phyloP scores from a whole-genome alignment of 768 basidiomycete species.

The Nidularia sp. region DNA sequence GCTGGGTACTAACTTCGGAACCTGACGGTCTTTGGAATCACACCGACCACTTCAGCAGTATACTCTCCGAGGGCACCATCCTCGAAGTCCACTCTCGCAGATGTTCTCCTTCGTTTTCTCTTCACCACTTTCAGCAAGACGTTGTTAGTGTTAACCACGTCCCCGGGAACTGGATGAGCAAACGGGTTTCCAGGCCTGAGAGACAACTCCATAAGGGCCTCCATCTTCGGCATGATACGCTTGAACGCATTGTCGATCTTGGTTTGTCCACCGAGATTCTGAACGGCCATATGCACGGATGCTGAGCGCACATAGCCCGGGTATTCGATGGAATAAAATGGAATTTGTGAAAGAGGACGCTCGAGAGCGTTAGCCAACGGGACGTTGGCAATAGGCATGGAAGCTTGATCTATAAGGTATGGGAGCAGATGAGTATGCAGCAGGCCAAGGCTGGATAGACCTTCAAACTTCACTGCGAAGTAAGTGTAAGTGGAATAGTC shows the following conservation, averaged over 20 bases:
- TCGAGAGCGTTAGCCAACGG: too few species aligned
- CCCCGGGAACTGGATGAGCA: conserved; percentile 81
- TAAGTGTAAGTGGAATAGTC: too few species aligned
- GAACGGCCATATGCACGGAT: conserved; percentile 60
- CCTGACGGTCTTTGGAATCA: conserved; percentile 77
- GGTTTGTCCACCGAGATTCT: conserved; percentile 64
- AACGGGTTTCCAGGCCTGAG: conserved; percentile 74
- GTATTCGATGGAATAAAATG: conserved; percentile 84
- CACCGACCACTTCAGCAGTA: conserved; percentile 67
- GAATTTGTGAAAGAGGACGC: conserved; percentile 45
- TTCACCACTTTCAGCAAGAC: conserved; percentile 84
- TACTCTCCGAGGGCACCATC: conserved; percentile 60
- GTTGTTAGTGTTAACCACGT: conserved; percentile 72
- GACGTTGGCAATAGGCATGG: too few species aligned
- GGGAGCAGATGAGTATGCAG: too few species aligned
- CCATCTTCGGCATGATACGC: conserved; percentile 56
- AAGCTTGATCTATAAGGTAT: too few species aligned
- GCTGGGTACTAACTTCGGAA: conserved; percentile 71
- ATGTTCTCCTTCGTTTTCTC: conserved; percentile 48
- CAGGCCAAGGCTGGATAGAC: too few species aligned
- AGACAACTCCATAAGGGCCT: conserved; percentile 70
- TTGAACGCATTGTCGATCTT: conserved; percentile 76
- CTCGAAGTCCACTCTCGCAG: conserved; percentile 12
- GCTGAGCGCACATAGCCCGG: conserved; percentile 74
- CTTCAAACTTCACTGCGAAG: too few species aligned